Evolutionary conservation across 768 basidiomycete genomes (phyloP), one percentile per base, ranked within the genome.

Genomic region (Udeniomyces megalosporus): DNA sequence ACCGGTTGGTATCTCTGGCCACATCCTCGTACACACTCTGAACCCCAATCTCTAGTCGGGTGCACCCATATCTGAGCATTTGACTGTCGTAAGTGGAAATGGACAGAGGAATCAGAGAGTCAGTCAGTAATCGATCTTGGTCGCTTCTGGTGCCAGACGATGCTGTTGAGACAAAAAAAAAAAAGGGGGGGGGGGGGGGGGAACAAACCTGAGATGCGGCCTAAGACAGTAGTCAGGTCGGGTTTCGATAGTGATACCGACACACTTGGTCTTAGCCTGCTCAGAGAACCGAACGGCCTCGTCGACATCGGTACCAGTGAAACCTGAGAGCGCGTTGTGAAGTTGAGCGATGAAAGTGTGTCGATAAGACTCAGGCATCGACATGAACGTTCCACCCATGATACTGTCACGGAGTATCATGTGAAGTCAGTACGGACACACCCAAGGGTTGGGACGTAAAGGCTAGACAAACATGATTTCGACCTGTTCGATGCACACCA

Each of bases 301-400:
- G 68, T 97, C 95, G 15, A 99, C 82, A 67, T 96, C 85, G 1
- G 82, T 79, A 1, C 90, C 90, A 1, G 92, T 96, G 71, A 87
- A 92, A 0, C 95, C 95, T 17, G 88, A 91, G 5, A 99, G 77
- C 1, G 95, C 93, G 72, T 97, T 97, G 73, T 97, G 95, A 60
- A 99, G 78, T 65, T 96, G 92, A 1, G 93, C 91, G 59, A 97
- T 80, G 67, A 99, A 99, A 67, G 86, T 84, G 64, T 82, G 83
- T 64, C 95, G 81, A 72, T 99, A 97, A 49, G 90, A 88, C 73
- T 97, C 91, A 42, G 92, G 87, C 86, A 96, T 93, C 71, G 92
- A 96, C 91, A 99, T 96, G 74, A 99, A 99, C 12, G 95, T 99
- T 49, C 95, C 95, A 26, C 95, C 95, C 95, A 96, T 96, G 65